A percentile compares a stretch with the other conserved stretches of the same genome.
These are phyloP conservation scores for Papiliotrema nemorosa DNA, from an alignment of 1,284 basidiomycete genomes.

Conservation along the genomic window DNA sequence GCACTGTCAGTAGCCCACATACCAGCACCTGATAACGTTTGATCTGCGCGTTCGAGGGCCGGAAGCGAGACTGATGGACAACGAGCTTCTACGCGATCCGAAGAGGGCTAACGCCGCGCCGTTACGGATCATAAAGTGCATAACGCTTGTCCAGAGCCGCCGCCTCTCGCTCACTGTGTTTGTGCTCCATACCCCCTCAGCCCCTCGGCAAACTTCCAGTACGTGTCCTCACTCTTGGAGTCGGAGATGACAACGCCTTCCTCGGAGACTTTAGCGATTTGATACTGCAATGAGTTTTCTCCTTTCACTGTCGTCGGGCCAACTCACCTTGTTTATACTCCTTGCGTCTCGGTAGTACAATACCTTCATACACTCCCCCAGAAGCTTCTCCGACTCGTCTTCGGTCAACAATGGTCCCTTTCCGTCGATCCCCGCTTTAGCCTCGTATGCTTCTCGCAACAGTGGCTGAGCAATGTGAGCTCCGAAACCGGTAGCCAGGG, in stretches of 20 bases:
- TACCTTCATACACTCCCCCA: conserved; percentile 88
- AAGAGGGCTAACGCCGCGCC: neutral
- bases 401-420: conserved; percentile 70
- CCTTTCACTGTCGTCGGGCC: neutral
- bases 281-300: conserved; percentile 61
- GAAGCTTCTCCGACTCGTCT: conserved; percentile 71
- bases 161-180: conserved; percentile 52
- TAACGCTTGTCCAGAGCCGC: neutral
- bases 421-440: conserved; percentile 64
- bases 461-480: conserved; percentile 90
- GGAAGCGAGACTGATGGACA: too few relatives aligned
- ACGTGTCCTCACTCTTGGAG: conserved; percentile 69
- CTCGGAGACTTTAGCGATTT: conserved; percentile 85
- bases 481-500: conserved; percentile 96
- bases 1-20: too few relatives aligned
- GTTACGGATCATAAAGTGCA: neutral
- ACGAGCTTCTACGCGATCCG: too few relatives aligned
- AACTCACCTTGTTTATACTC: conserved; percentile 84
- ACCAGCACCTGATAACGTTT: too few relatives aligned
- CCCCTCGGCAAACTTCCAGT: conserved; percentile 88
- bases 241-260: conserved; percentile 77
- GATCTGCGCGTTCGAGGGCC: too few relatives aligned
- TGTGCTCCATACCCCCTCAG: conserved; percentile 64
- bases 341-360: conserved; percentile 96
- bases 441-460: conserved; percentile 67